Evolutionary conservation across 257 asterid species (phyloP), one percentile per base, ranked within the genome.

Genomic region (Anisodus acutangulus): DNA sequence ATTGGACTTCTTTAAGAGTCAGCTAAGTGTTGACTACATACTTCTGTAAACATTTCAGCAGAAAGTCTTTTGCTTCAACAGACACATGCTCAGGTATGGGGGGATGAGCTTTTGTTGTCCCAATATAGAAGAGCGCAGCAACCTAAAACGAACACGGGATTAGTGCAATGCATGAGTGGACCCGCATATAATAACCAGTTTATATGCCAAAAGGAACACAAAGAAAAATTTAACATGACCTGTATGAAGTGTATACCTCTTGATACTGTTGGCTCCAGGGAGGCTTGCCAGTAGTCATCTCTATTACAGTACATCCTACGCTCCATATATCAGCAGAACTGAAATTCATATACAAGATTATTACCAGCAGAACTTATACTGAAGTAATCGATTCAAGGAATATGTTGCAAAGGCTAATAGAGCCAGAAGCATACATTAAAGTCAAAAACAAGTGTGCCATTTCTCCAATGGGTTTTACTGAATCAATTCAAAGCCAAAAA

Each of bases 251-350:
- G 26, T 58, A 55, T 84, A 83, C 92, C 89, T 93, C 99, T 88
- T 93, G 98, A 87, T 94, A 97, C 89, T 97, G 99, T 87, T 97
- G 97, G 88, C 99, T 97, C 99, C 99, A 97, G 58, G 98, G 99
- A 88, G 99, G 98, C 91, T 95, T 97, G 71, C 99, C 99, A 35
- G 99, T 97, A 43, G 98, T 98, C 99, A 97, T 97, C 93, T 97
- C 99, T 82, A 97, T 95, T 58, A 97, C 93, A 37, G 99, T 97
- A 89, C 99, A 97, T 79, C 99, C 99, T 85, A 97, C 99, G 83
- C 99, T 97, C 99, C 98, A 97, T 88, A 97, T 93, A 91, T 97
- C 99, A 59, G 98, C 99, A 64, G 99, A 94, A 89, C 99, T 97
- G 80, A 26, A 78, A 53, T 31, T 72, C 84, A 79, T 67, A 53